Evolutionary conservation across 83 land plant species (phyloP).

Genomic region (Diphasiastrum complanatum): DNA sequence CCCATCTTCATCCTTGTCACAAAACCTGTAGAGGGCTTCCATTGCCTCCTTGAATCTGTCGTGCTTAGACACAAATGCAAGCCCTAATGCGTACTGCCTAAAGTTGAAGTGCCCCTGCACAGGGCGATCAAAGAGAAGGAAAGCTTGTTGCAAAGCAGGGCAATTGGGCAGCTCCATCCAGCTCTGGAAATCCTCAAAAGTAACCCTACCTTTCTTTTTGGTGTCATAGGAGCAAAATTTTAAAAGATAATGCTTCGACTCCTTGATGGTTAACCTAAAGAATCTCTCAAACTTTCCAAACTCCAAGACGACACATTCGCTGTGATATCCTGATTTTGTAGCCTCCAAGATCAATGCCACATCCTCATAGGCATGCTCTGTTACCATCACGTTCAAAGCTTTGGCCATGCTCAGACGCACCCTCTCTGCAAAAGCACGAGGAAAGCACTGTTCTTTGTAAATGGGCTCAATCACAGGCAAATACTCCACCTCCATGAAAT

Average conservation of each 20-base stretch:
- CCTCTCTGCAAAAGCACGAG: constrained; percentile 27
- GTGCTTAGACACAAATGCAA: constrained; percentile 27
- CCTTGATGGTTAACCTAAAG: constrained; percentile 20
- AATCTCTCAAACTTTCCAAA: constrained; percentile 34
- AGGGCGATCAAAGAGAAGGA: constrained; percentile 24
- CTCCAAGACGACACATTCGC: constrained; percentile 20
- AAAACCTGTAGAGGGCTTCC: constrained; percentile 26
- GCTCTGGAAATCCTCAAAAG: constrained; percentile 25
- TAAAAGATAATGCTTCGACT: constrained; percentile 22
- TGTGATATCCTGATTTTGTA: constrained; percentile 10
- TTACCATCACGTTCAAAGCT: constrained; percentile 23
- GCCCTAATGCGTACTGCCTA: constrained; percentile 34
- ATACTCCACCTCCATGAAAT: constrained; percentile 44
- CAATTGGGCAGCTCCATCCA: constrained; percentile 27
- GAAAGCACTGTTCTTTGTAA: constrained; percentile 19
- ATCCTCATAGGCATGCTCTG: constrained; percentile 32
- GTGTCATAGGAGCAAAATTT: constrained; percentile 28
- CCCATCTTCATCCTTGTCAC: constrained; percentile 30
- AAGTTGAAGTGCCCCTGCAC: constrained; percentile 36
- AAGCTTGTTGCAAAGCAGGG: constrained; percentile 20
- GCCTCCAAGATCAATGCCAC: constrained; percentile 29
- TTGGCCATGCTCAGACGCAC: constrained; percentile 32
- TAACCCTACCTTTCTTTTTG: constrained; percentile 19
- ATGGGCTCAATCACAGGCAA: constrained; percentile 29
- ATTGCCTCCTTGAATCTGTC: constrained; percentile 16